These are phyloP conservation scores for Coemansia sp. DNA, from an alignment of 192 early-diverging fungal species.

Conservation along the genomic window DNA sequence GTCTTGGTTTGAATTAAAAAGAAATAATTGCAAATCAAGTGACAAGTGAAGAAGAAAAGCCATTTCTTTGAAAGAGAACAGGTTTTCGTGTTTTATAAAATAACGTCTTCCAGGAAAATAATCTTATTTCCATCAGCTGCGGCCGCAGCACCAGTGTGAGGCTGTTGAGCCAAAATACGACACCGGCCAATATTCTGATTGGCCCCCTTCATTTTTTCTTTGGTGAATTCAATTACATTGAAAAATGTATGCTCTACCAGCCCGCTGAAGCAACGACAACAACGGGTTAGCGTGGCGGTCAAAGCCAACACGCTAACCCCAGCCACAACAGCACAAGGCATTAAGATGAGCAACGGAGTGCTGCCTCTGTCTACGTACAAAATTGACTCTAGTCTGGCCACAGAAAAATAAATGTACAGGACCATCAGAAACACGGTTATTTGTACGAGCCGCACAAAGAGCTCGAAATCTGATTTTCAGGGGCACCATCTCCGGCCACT, in stretches of 20 bases:
- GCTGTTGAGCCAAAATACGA: too few relatives aligned
- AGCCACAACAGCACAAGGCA: conserved; percentile 28
- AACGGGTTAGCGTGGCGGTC: not conserved
- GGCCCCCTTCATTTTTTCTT: not conserved
- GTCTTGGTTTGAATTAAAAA: too few relatives aligned
- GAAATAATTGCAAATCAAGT: conserved; percentile 1
- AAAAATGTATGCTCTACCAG: conserved; percentile 47
- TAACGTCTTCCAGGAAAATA: too few relatives aligned
- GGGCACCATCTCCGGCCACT: not conserved
- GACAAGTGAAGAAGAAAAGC: not conserved
- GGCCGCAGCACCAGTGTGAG: too few relatives aligned
- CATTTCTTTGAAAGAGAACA: not conserved
- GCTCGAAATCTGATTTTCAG: not conserved
- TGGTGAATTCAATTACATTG: not conserved
- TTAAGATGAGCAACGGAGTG: conserved; percentile 44
- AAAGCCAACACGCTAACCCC: conserved; percentile 11
- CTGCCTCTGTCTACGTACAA: conserved; percentile 45
- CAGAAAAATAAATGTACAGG: conserved; percentile 35
- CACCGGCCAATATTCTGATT: too few relatives aligned
- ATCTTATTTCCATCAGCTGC: too few relatives aligned
- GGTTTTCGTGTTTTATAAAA: too few relatives aligned
- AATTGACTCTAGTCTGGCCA: conserved; percentile 45
- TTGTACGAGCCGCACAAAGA: conserved; percentile 49
- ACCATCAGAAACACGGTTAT: conserved; percentile 42
- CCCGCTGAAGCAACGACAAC: conserved; percentile 25